Base-by-base conservation (phyloP, 2,329 filamentous ascomycete genomes). In the Apiospora hydei region DNA sequence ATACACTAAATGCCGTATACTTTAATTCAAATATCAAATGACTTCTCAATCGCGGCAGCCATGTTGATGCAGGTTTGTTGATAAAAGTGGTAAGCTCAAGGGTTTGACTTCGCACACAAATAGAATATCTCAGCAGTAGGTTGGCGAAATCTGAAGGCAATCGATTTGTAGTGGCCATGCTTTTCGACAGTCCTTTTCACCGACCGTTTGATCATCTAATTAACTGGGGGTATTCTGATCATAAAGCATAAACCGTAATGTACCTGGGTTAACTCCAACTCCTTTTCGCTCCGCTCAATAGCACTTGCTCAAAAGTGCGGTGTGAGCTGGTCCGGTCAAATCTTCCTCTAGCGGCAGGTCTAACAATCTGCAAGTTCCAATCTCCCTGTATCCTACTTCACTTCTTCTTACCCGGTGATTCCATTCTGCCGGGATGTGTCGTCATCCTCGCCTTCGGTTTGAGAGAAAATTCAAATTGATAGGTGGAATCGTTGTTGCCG, bases 221-320 rank as follows among this genome's bases (percentile, higher is more conserved):
- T 7, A 24, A 14, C n/a, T 51, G n/a, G 49, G 49, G 49, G 49
- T 51, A 51, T 51, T 51, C 49, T 51, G 49, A 26, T 51, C 49
- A 26, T 51, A n/a, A 51, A 51, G 49, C 49, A 51, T 51, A 51
- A 51, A 51, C 49, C n/a, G n/a, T 51, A 51, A 51, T 51, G 49
- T 51, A 51, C 49, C 26, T 24, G 13, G 8, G 49, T 14, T 0
- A 51, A 51, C 11, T 26, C n/a, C 49, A 51, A 26, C 41, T 14
- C 2, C n/a, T 26, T 13, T 14, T 7, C n/a, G 26, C 10, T 51
- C 10, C n/a, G 3, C n/a, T 11, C 41, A 43, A 8, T 13, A 10
- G 21, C 49, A 13, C 49, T 13, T 10, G n/a, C 11, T 4, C 49
- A 24, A 51, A 51, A 51, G 8, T 24, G 49, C 49, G 21, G 46